Conservation (phyloP, 176 grass and related monocot genomes). For the Alopecurus myosuroides region DNA sequence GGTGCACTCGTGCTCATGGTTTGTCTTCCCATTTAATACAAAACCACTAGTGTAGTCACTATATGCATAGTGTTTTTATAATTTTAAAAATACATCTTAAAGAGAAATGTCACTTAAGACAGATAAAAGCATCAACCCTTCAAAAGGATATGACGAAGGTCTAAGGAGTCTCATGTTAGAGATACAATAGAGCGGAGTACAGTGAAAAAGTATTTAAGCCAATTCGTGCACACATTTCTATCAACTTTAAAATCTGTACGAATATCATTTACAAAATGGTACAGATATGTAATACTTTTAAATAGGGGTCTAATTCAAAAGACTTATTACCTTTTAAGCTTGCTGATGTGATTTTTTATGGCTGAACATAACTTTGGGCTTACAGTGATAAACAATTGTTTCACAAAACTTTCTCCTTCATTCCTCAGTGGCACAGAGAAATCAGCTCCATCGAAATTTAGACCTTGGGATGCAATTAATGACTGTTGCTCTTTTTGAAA, state of each 20-base stretch:
- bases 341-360: constrained; percentile 54
- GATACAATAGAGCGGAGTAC: not conserved
- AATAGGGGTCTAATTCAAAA: not conserved
- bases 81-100: not conserved
- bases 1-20: not conserved
- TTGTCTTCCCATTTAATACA: not conserved
- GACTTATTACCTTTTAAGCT: constrained; percentile 56
- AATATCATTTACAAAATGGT: not conserved
- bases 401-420: constrained; percentile 26
- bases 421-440: constrained; percentile 6
- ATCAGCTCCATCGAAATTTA: not conserved
- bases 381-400: constrained; percentile 88
- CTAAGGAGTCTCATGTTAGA: not conserved
- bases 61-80: not conserved
- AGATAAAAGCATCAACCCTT: not conserved
- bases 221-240: not conserved
- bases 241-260: not conserved
- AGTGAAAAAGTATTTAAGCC: not conserved
- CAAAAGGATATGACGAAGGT: not conserved
- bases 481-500: constrained; percentile 61
- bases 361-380: constrained; percentile 82
- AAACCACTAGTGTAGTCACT: not conserved
- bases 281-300: not conserved
- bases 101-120: not conserved
- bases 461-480: constrained; percentile 54